Conservation (phyloP, 805 yeast species). For the Wickerhamomyces bovis region DNA sequence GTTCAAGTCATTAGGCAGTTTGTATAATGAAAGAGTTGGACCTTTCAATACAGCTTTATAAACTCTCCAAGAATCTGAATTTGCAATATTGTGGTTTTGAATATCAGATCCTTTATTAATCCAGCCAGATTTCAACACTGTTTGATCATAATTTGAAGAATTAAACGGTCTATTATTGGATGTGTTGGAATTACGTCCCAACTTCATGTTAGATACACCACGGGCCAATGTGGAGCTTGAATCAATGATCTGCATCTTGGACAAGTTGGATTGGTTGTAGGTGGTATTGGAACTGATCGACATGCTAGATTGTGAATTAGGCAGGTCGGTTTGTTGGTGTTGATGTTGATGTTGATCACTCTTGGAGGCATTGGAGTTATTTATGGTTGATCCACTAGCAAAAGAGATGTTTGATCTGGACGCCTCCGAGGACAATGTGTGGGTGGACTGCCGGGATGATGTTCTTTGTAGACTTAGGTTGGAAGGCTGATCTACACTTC, state of each 20-base stretch:
- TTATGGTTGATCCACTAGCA: background rate
- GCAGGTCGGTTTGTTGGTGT: background rate
- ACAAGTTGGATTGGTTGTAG: slow-evolving; percentile 2
- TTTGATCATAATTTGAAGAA: slow-evolving; percentile 31
- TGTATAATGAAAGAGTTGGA: slow-evolving; percentile 55
- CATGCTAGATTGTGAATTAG: background rate
- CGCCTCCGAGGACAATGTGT: background rate
- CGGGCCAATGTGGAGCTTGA: slow-evolving; percentile 10
- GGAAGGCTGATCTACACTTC: background rate
- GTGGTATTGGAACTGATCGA: background rate
- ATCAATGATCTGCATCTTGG: slow-evolving; percentile 2
- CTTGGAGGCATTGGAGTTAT: background rate
- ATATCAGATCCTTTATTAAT: slow-evolving; percentile 41
- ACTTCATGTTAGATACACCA: background rate
- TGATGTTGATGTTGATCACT: background rate
- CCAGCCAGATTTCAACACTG: slow-evolving; percentile 52
- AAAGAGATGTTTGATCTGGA: background rate
- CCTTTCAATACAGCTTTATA: slow-evolving; percentile 68
- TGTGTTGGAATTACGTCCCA: background rate
- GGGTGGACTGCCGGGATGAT: background rate
- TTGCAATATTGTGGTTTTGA: slow-evolving; percentile 16
- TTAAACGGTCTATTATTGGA: slow-evolving; percentile 18
- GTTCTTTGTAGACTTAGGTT: background rate
- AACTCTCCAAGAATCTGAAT: slow-evolving; percentile 32
- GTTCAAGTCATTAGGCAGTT: slow-evolving; percentile 44